A percentile compares a stretch with the other conserved stretches of the same genome.
Evolutionary conservation across 2,329 filamentous ascomycete species (phyloP).

Genomic region (Scytalidium lignicola): DNA sequence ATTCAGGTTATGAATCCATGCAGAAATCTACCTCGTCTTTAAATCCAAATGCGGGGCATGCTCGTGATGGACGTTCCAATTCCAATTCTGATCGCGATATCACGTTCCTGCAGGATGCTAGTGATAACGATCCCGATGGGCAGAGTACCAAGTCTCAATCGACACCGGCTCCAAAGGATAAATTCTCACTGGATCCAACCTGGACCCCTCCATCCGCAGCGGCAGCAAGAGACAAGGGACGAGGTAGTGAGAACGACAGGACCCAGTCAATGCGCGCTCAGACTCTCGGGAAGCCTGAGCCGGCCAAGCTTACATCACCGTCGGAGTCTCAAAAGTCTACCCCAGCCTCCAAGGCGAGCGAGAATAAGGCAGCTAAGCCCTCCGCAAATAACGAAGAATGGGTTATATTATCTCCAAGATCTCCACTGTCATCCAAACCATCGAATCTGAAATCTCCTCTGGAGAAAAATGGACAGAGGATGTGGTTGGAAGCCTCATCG

Average conservation of each 20-base stretch:
- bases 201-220: conserved; percentile 1
- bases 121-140: conserved; percentile 41
- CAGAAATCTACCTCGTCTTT: conserved; percentile 11
- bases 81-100: conserved; percentile 29
- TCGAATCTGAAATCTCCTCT: conserved; percentile 9
- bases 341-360: conserved; percentile 10
- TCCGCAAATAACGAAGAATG: conserved; percentile 23
- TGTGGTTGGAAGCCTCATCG: conserved; percentile 27
- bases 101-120: conserved; percentile 48
- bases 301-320: conserved; percentile 6
- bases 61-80: conserved; percentile 22
- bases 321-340: conserved; percentile 15
- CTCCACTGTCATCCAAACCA: neutral
- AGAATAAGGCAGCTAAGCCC: conserved; percentile 8
- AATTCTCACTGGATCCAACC: conserved; percentile 7
- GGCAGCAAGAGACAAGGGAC: conserved; percentile 22
- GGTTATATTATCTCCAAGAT: conserved; percentile 23
- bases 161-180: neutral
- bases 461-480: conserved; percentile 19
- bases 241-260: conserved; percentile 24
- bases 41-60: conserved; percentile 7
- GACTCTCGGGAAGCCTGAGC: conserved; percentile 5
- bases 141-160: conserved; percentile 26
- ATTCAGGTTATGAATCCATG: conserved; percentile 8
- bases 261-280: conserved; percentile 19